Evolutionary conservation across 169 alveolate species (phyloP).

Genomic region (Plasmodium blacklocki): DNA sequence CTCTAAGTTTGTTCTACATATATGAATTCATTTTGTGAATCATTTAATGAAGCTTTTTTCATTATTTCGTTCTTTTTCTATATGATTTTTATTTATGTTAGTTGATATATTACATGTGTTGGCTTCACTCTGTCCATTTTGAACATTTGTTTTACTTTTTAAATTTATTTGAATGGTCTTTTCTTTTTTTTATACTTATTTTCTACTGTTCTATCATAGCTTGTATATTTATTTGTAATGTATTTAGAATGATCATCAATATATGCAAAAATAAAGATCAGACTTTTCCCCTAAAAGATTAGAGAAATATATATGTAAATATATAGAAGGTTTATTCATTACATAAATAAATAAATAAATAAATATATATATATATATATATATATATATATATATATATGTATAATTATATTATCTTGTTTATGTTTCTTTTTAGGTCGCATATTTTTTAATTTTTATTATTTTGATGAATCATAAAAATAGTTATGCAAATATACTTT

Average conservation of each 20-base stretch:
- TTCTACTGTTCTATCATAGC: not conserved
- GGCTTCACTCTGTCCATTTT: not conserved
- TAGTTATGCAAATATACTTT: no score
- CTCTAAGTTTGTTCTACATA: not conserved
- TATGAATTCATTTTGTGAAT: not conserved
- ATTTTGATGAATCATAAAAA: no score
- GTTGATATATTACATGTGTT: no score
- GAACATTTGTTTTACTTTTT: not conserved
- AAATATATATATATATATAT: no score
- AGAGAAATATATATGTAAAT: not conserved
- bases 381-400: not conserved
- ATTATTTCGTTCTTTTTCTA: no score
- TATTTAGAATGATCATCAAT: constrained; percentile 4
- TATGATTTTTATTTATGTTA: no score
- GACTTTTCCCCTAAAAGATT: not conserved
- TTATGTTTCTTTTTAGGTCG: no score
- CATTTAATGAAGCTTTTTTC: no score
- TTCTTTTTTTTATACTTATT: constrained; percentile 1
- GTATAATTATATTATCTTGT: no score
- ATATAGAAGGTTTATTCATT: not conserved
- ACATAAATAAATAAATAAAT: no score
- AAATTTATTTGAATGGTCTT: not conserved
- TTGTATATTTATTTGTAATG: constrained; percentile 2
- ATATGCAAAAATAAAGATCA: constrained; percentile 14
- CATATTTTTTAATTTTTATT: no score